phyloP scores from a whole-genome alignment of 208 protist genomes.

The Crithidia brevicula region DNA sequence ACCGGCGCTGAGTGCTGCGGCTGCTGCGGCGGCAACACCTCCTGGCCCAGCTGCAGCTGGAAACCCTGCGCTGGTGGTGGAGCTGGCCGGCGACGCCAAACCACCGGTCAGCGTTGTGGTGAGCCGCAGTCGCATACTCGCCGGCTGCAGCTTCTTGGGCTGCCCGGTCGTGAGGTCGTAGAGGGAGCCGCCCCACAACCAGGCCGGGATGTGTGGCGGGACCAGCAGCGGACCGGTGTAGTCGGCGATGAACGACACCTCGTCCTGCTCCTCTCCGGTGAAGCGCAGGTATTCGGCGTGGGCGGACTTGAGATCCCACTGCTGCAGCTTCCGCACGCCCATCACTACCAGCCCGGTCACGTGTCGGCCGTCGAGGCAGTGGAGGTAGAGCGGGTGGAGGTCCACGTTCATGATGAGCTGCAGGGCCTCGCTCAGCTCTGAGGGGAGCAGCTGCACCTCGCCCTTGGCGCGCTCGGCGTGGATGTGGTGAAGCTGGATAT shows the following conservation, averaged over 20 bases:
- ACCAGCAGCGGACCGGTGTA: conserved; percentile 75
- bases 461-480: conserved; percentile 84
- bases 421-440: conserved; percentile 66
- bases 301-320: conserved; percentile 59
- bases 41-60: not conserved
- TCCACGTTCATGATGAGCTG: conserved; percentile 62
- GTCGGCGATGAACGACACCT: conserved; percentile 71
- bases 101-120: conserved; percentile 12
- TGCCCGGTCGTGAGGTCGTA: conserved; percentile 19
- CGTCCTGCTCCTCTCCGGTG: conserved; percentile 59
- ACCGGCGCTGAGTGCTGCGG: not conserved
- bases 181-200: conserved; percentile 58
- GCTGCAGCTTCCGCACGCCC: conserved; percentile 79
- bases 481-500: conserved; percentile 71
- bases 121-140: conserved; percentile 13
- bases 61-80: not conserved
- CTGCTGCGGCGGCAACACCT: not conserved
- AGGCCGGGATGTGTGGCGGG: conserved; percentile 54
- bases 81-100: not conserved
- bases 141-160: conserved; percentile 20
- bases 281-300: conserved; percentile 79
- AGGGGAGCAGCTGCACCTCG: conserved; percentile 78
- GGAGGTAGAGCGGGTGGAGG: conserved; percentile 77
- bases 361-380: conserved; percentile 89
- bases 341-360: conserved; percentile 77